A percentile compares a stretch with the other conserved stretches of the same genome.
These are phyloP conservation scores for Glebionis coronaria DNA, from an alignment of 129 eudicot genomes.

Conservation along the genomic window DNA sequence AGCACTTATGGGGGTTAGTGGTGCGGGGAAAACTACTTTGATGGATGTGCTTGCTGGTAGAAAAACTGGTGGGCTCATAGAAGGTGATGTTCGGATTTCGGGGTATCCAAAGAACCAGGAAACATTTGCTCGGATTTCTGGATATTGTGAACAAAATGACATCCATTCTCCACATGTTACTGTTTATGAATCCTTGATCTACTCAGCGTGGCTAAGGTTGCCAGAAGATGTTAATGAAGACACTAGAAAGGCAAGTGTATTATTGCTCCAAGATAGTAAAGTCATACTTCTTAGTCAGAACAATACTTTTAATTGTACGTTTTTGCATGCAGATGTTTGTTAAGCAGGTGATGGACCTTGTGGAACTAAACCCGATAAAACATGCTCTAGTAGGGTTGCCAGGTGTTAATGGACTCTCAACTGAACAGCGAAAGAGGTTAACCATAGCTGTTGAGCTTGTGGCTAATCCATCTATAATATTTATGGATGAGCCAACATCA, in stretches of 20 bases:
- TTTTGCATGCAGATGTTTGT: conserved; percentile 57
- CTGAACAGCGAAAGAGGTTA: conserved; percentile 77
- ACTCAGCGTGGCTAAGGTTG: conserved; percentile 85
- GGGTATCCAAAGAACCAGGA: conserved; percentile 88
- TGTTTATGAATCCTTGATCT: conserved; percentile 61
- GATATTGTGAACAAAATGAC: conserved; percentile 90
- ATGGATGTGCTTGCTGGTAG: conserved; percentile 94
- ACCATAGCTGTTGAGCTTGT: conserved; percentile 71
- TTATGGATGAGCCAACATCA: conserved; percentile 64
- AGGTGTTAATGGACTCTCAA: conserved; percentile 73
- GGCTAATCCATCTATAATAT: conserved; percentile 57
- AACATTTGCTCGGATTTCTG: conserved; percentile 82
- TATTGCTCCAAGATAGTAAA: not conserved
- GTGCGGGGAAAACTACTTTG: conserved; percentile 92
- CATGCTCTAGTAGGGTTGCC: conserved; percentile 72
- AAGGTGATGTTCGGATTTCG: conserved; percentile 58
- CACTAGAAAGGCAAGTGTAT: conserved; percentile 52
- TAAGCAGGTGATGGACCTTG: conserved; percentile 77
- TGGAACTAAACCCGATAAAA: conserved; percentile 54
- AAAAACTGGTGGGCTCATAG: conserved; percentile 81
- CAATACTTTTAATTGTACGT: not conserved
- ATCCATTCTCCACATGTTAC: conserved; percentile 93
- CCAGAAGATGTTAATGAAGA: conserved; percentile 49
- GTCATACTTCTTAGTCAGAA: not conserved
- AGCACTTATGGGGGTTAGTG: conserved; percentile 94